phyloP scores from a whole-genome alignment of 345 rosid genomes.

The Syzygium grande region DNA sequence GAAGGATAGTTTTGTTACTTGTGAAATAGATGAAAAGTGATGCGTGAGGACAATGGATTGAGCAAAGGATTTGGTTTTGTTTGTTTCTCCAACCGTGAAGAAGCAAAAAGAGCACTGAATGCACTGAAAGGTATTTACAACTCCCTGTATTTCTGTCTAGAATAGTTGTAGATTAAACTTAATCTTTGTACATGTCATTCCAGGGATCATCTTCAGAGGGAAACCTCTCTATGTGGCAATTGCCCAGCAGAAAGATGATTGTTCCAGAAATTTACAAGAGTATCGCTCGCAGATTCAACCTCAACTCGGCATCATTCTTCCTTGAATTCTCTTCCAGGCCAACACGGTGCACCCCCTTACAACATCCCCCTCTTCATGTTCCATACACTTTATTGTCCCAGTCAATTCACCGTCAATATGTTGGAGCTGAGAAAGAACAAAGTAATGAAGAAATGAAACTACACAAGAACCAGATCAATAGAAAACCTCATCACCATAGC shows the following conservation, averaged over 20 bases:
- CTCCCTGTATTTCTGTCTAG: not conserved
- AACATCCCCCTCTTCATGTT: slow-evolving; percentile 2
- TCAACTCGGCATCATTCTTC: slow-evolving; percentile 1
- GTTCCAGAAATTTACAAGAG: slow-evolving; percentile 23
- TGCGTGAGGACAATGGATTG: slow-evolving; percentile 34
- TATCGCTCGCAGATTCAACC: not conserved
- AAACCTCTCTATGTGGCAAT: slow-evolving; percentile 42
- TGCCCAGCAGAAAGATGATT: slow-evolving; percentile 52
- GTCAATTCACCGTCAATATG: not conserved
- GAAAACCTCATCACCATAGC: too few species aligned
- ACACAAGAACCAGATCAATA: too few species aligned
- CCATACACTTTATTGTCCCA: slow-evolving; percentile 8
- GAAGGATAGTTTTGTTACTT: not conserved
- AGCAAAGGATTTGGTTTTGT: slow-evolving; percentile 80
- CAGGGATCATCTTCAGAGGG: slow-evolving; percentile 40
- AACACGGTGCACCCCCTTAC: slow-evolving; percentile 1
- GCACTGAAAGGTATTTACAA: slow-evolving; percentile 34
- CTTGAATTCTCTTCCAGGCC: slow-evolving; percentile 2
- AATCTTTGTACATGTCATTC: not conserved
- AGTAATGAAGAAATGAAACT: too few species aligned
- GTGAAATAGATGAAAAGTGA: slow-evolving; percentile 22
- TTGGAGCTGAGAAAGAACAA: not conserved
- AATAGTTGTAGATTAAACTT: not conserved
- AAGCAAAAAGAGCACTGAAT: slow-evolving; percentile 45
- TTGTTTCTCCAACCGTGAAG: slow-evolving; percentile 50